Percentiles rank a stretch among this genome's conserved stretches.
phyloP scores from a whole-genome alignment of 2,329 filamentous ascomycete genomes.

The Pyrenochaeta sp. region DNA sequence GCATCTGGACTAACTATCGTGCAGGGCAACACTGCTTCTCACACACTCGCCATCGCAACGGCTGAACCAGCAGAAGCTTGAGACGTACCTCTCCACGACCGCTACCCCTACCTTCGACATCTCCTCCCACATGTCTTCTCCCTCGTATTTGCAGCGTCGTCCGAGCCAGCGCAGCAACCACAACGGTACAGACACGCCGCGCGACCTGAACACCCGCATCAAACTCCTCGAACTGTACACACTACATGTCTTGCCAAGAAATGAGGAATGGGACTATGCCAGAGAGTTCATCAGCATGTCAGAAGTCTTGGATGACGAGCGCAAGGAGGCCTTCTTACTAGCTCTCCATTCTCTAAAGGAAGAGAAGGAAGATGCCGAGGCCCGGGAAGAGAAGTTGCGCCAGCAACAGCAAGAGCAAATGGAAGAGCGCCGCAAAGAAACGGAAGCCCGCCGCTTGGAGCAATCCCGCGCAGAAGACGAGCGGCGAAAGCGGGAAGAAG shows the following conservation, averaged over 20 bases:
- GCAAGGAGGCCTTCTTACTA: conserved; percentile 85
- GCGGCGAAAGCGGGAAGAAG: conserved; percentile 48
- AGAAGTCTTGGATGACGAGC: conserved; percentile 89
- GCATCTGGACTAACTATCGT: conserved; percentile 7
- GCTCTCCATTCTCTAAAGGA: conserved; percentile 85
- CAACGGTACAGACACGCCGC: conserved; percentile 80
- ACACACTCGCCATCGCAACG: conserved; percentile 87
- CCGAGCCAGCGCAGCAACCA: conserved; percentile 39
- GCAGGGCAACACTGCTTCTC: conserved; percentile 84
- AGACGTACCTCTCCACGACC: conserved; percentile 85
- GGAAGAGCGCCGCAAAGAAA: conserved; percentile 58
- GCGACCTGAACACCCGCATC: conserved; percentile 82
- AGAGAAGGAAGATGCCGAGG: conserved; percentile 78
- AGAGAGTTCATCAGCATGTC: conserved; percentile 87
- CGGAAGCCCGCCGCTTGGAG: conserved; percentile 45
- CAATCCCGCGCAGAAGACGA: conserved; percentile 56
- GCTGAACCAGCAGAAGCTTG: conserved; percentile 85
- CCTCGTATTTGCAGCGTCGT: conserved; percentile 42
- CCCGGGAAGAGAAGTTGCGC: conserved; percentile 69
- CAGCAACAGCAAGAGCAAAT: conserved; percentile 66
- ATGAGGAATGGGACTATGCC: conserved; percentile 96
- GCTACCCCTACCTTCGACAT: conserved; percentile 77
- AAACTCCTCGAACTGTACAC: conserved; percentile 96
- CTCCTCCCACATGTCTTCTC: conserved; percentile 66
- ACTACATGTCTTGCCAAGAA: conserved; percentile 90